Base-by-base conservation (phyloP, 495 filamentous ascomycete genomes). In the Platismatia glauca region DNA sequence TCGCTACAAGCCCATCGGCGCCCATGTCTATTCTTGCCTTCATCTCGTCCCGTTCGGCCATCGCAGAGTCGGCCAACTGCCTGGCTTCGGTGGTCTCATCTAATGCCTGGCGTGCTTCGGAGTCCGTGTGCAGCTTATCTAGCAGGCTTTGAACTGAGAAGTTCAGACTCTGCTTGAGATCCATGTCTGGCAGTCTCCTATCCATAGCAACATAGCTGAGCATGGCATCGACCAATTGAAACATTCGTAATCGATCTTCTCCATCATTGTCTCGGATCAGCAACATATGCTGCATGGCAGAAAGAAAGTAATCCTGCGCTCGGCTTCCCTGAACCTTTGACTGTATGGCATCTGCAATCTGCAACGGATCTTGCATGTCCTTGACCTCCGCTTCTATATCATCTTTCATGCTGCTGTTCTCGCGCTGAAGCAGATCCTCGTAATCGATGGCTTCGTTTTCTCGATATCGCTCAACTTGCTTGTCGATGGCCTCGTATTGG, bases 191-290 rank as follows among this genome's bases (percentile, higher is more conserved):
- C 64, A 97, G 74, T 58, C 94, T 83, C 66, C 94, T 86, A 73
- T 98, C 94, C 95, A 98, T 98, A 61, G 92, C 94, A 62, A 98
- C 94, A 73, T 98, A 97, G 76, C 90, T 95, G 64, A 98, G 85
- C 89, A 98, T 98, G 12, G 89, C 86, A 72, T 98, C 94, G 12
- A 97, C 93, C 13, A 98, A 83, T 78, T 98, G 94, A 77, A 97
- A 98, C 90, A 97, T 95, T 37, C 91, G 86, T 38, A 97, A 74
- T 41, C 91, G 82, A 72, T 98, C 94, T 72, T 98, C 94, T 43
- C 88, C 86, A 56, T 93, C 89, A 66, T 94, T 96, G 68, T 96
- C 91, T 58, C 91, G 83, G 67, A 97, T 96, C 39, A 98, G 78
- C 50, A 98, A 82, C 71, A 98, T 83, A 77, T 98, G 94, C 71